A percentile compares a stretch with the other conserved stretches of the same genome.
phyloP scores from a whole-genome alignment of 1,284 basidiomycete species.

The Apiotrichum laibachii region DNA sequence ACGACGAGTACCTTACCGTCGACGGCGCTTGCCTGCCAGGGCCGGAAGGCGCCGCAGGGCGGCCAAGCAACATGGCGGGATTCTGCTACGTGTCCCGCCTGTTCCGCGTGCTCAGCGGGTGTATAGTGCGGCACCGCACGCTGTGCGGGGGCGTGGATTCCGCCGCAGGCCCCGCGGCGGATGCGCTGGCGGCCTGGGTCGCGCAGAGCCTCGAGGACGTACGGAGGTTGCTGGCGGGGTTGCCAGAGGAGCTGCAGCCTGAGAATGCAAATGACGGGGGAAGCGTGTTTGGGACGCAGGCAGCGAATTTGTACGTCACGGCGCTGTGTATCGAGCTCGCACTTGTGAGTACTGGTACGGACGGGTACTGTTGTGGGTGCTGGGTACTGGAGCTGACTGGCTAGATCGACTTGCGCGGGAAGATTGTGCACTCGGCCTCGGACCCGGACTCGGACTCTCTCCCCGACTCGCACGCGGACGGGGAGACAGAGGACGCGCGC shows the following conservation, averaged over 20 bases:
- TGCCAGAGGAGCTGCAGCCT: conserved; percentile 13
- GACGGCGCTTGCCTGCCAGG: conserved; percentile 12
- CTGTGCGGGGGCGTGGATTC: conserved; percentile 17
- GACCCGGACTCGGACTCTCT: no score
- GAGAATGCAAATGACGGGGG: neutral
- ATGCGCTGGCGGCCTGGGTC: conserved; percentile 1
- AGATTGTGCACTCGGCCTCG: conserved; percentile 16
- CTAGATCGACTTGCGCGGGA: conserved; percentile 28
- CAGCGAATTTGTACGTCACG: conserved; percentile 35
- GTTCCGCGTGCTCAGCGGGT: conserved; percentile 26
- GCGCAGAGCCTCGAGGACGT: conserved; percentile 3
- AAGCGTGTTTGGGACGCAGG: conserved; percentile 26
- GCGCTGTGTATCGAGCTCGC: conserved; percentile 31
- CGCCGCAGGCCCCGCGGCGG: conserved; percentile 10
- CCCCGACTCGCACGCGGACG: no score
- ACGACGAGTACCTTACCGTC: conserved; percentile 25
- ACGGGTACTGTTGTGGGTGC: no score
- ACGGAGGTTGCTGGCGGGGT: conserved; percentile 12
- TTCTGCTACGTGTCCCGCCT: conserved; percentile 21
- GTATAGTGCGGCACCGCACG: conserved; percentile 28
- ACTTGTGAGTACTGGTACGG: conserved; percentile 30
- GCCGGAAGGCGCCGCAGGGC: no score
- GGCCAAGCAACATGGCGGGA: conserved; percentile 25
- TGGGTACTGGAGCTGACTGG: neutral
- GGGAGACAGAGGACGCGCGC: conserved; percentile 19